Percentiles rank a stretch among this genome's conserved stretches.
Conservation (phyloP, 176 grass and related monocot genomes). For the Lolium rigidum region DNA sequence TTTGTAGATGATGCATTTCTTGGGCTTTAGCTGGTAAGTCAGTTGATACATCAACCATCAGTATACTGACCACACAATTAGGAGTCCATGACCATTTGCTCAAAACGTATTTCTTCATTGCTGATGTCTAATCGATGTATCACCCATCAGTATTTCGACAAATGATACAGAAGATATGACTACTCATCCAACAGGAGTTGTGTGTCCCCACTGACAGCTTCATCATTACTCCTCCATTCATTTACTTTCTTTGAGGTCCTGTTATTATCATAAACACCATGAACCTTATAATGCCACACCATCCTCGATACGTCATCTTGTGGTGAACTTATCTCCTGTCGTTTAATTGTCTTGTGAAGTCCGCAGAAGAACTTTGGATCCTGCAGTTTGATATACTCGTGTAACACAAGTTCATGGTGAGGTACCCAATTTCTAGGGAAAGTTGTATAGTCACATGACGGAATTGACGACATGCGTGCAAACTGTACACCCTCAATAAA, state of each 20-base stretch:
- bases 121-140: slow-evolving; percentile 23
- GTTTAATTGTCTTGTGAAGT: slow-evolving; percentile 79
- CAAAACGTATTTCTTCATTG: not conserved
- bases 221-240: slow-evolving; percentile 23
- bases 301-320: slow-evolving; percentile 77
- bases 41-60: not conserved
- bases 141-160: slow-evolving; percentile 18
- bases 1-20: not conserved
- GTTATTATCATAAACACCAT: slow-evolving; percentile 76
- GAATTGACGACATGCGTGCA: slow-evolving; percentile 83
- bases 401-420: slow-evolving; percentile 76
- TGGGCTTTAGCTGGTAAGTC: slow-evolving; percentile 9
- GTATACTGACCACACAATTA: slow-evolving; percentile 32
- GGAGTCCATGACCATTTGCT: not conserved
- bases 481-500: slow-evolving; percentile 90
- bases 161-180: slow-evolving; percentile 14
- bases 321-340: slow-evolving; percentile 66
- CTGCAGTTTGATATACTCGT: slow-evolving; percentile 89
- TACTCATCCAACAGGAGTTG: slow-evolving; percentile 63
- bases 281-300: slow-evolving; percentile 91
- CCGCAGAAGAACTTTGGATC: slow-evolving; percentile 89
- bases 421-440: slow-evolving; percentile 90
- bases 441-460: slow-evolving; percentile 92
- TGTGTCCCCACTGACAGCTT: slow-evolving; percentile 27
- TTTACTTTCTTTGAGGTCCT: slow-evolving; percentile 38